A percentile compares a stretch with the other conserved stretches of the same genome.
Conservation (phyloP, 805 yeast genomes). For the Schwanniomyces yamadae region DNA sequence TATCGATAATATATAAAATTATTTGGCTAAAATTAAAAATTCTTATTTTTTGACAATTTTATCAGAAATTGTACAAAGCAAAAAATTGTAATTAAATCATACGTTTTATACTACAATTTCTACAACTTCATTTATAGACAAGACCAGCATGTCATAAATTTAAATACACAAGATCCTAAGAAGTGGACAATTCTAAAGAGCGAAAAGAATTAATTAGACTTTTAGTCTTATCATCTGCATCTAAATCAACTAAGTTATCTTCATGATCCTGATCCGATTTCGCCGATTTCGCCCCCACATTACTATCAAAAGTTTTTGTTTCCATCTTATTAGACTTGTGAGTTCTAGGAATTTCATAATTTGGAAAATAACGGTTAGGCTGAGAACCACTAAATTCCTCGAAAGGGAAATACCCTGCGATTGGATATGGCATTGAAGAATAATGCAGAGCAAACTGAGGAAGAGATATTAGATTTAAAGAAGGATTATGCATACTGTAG, state of each 20-base stretch:
- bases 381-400: neutral
- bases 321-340: neutral
- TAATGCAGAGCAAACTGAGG: neutral
- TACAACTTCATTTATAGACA: no score
- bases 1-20: no score
- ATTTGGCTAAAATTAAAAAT: no score
- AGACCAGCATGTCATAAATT: no score
- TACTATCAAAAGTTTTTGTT: neutral
- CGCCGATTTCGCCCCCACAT: neutral
- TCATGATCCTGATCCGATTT: conserved; percentile 1
- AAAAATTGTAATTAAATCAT: no score
- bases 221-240: conserved; percentile 30
- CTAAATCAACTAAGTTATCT: conserved; percentile 10
- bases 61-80: no score
- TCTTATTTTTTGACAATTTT: no score
- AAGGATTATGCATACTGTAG: conserved; percentile 4
- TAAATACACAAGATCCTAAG: no score
- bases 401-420: no score
- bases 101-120: no score
- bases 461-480: conserved; percentile 1
- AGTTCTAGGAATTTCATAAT: neutral
- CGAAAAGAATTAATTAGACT: conserved; percentile 27
- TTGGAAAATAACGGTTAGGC: neutral
- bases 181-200: conserved; percentile 7
- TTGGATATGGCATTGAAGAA: neutral